phyloP scores from a whole-genome alignment of 176 grass and related monocot species.

The Avena eriantha region DNA sequence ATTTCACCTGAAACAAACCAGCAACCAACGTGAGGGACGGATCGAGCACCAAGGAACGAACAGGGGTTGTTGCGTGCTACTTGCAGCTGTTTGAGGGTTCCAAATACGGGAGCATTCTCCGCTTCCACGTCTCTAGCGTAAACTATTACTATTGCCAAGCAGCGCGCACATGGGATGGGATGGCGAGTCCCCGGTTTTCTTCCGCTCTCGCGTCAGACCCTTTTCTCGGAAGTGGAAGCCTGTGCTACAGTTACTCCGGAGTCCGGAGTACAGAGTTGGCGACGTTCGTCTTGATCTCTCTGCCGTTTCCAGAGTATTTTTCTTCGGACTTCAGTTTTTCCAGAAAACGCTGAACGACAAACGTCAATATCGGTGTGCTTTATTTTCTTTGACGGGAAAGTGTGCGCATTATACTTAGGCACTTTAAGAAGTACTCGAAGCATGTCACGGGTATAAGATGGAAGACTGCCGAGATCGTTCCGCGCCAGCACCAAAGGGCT shows the following conservation, averaged over 20 bases:
- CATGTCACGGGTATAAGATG: too few species aligned
- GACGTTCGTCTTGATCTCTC: not conserved
- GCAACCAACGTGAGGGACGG: not conserved
- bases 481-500: too few species aligned
- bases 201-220: not conserved
- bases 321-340: too few species aligned
- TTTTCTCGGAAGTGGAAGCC: not conserved
- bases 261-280: too few species aligned
- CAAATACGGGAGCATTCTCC: constrained; percentile 25
- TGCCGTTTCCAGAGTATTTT: not conserved
- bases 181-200: not conserved
- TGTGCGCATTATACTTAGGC: too few species aligned
- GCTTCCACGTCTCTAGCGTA: not conserved
- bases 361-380: too few species aligned
- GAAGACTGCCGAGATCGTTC: too few species aligned
- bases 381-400: too few species aligned
- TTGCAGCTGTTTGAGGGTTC: constrained; percentile 7
- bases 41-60: too few species aligned
- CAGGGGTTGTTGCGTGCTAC: not conserved
- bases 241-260: not conserved
- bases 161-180: constrained; percentile 21
- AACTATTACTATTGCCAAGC: constrained; percentile 29
- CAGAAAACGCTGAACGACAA: too few species aligned
- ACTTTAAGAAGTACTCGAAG: too few species aligned
- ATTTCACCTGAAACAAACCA: not conserved